Base-by-base conservation (phyloP, 352 stramenopile genomes). In the Saprolegnia diclina region DNA sequence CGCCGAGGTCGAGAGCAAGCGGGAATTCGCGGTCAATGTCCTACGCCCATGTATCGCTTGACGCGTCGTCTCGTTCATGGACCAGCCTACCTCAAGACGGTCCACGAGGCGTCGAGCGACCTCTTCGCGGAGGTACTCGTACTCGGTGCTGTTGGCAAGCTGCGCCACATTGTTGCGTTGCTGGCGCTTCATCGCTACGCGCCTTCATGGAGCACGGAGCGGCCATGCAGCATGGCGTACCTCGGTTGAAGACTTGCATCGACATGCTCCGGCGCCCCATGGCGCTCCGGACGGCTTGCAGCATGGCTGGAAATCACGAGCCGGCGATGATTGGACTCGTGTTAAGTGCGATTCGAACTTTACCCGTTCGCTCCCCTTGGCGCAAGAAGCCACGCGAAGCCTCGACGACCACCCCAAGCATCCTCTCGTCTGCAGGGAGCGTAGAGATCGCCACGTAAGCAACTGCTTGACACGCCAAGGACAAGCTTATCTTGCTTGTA, bases 101-200 rank as follows among this genome's bases (percentile, higher is more conserved):
- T 93, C 87, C 14, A 93, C 81, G 21, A 95, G 75, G 3, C 85
- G 82, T n/a, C 83, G 82, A 5, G 87, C 83, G 42, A 95, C 87
- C 68, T 95, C 85, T 63, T 92, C 83, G 71, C 91, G 90, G 35
- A 95, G 72, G 66, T 95, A 95, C 65, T 95, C 87, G 72, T 89
- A 92, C 71, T 95, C 83, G 48, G 81, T 74, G 40, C 77, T 76
- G 62, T 88, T 85, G 13, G 74, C 59, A 22, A 89, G 73, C 22
- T 77, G 42, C 13, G 83, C 82, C 26, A 82, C 79, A 67, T 90
- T 93, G 74, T 93, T 92, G 50, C 81, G 82, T 67, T 95, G 87
- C 73, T 88, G 81, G 21, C 87, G 76, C 74, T 95, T 95, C 64
- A 82, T 73, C 21, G 76, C 87, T 86, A 65, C n/a, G 65, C 9